Conservation (phyloP, 2,329 filamentous ascomycete species). For the Aspergillus persii region DNA sequence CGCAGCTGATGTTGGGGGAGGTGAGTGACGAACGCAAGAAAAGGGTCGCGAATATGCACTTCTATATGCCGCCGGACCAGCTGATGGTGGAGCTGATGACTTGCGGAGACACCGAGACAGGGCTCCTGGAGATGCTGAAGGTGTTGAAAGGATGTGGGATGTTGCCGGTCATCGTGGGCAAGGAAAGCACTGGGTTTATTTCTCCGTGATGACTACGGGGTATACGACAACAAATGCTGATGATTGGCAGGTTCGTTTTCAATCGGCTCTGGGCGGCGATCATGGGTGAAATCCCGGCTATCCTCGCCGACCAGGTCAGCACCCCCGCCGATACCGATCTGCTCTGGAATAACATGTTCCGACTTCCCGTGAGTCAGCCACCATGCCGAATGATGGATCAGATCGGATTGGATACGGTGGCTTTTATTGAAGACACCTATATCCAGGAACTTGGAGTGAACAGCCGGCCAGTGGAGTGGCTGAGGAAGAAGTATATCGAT, state of each 20-base stretch:
- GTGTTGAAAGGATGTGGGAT: conserved; percentile 42
- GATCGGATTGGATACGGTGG: conserved; percentile 55
- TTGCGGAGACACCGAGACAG: conserved; percentile 42
- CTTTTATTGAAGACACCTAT: conserved; percentile 55
- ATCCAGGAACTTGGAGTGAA: conserved; percentile 47
- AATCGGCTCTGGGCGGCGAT: conserved; percentile 58
- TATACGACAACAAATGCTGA: not conserved
- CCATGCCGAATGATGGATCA: conserved; percentile 44
- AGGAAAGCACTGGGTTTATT: conserved; percentile 47
- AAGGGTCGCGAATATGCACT: conserved; percentile 51
- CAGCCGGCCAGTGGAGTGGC: conserved; percentile 42
- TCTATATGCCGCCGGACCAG: conserved; percentile 46
- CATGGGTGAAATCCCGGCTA: conserved; percentile 51
- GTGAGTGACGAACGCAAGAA: conserved; percentile 22
- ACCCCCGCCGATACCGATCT: conserved; percentile 49
- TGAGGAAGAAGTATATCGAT: conserved; percentile 47
- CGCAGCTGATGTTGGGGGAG: conserved; percentile 46
- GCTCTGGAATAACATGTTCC: conserved; percentile 41
- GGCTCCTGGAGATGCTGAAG: conserved; percentile 46
- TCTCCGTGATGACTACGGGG: not conserved
- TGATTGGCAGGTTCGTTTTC: conserved; percentile 46
- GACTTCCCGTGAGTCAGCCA: conserved; percentile 23
- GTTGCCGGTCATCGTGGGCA: conserved; percentile 43
- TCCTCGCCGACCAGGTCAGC: conserved; percentile 51
- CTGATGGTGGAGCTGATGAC: conserved; percentile 56